A percentile compares a stretch with the other conserved stretches of the same genome.
Evolutionary conservation across 371 early-diverging fungal species (phyloP).

Genomic region (Globomyces sp.): DNA sequence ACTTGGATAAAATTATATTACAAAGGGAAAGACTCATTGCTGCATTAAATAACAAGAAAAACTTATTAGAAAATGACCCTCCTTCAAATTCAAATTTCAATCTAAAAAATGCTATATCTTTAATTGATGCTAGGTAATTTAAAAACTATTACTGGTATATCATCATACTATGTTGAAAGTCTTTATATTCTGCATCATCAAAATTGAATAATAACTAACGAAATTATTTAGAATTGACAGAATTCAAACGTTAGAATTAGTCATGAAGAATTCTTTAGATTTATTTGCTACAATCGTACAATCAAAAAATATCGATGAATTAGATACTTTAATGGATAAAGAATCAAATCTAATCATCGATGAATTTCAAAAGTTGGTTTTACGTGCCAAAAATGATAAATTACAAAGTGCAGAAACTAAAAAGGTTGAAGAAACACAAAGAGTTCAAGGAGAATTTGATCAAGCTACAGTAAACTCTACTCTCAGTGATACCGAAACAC

Average conservation of each 20-base stretch:
- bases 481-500: neutral
- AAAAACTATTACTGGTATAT: too few relatives aligned
- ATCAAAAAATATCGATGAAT: neutral
- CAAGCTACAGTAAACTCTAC: conserved; percentile 9
- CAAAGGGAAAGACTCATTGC: too few relatives aligned
- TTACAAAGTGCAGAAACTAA: conserved; percentile 2
- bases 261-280: conserved; percentile 10
- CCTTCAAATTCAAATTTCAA: too few relatives aligned
- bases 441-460: conserved; percentile 19
- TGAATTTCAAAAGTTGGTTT: conserved; percentile 20
- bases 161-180: too few relatives aligned
- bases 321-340: conserved; percentile 11
- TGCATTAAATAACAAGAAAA: too few relatives aligned
- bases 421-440: conserved; percentile 15
- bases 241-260: neutral
- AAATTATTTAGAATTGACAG: neutral
- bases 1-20: too few relatives aligned
- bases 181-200: too few relatives aligned
- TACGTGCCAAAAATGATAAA: conserved; percentile 18
- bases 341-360: conserved; percentile 16
- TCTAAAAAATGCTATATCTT: too few relatives aligned
- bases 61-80: too few relatives aligned
- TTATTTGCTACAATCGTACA: neutral
- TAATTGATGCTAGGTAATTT: too few relatives aligned
- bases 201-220: too few relatives aligned